Evolutionary conservation across 2,329 filamentous ascomycete genomes (phyloP).

Genomic region (Thielaviopsis euricoi): DNA sequence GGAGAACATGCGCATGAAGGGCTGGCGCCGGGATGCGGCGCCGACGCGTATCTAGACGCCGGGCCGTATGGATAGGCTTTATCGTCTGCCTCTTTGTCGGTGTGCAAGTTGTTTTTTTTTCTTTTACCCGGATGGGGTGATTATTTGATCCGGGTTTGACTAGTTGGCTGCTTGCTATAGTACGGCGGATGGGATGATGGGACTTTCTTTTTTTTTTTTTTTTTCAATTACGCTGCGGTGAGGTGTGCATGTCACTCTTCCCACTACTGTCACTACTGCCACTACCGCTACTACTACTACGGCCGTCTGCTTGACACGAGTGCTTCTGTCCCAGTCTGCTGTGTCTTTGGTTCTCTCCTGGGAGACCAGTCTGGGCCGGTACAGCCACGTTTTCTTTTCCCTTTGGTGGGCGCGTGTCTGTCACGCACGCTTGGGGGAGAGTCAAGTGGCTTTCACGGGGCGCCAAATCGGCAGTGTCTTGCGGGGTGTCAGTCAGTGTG

Average conservation of each 20-base stretch:
- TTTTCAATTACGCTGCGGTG: background rate
- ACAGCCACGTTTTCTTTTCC: too few relatives aligned
- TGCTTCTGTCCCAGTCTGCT: too few relatives aligned
- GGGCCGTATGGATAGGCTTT: background rate
- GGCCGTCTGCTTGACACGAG: too few relatives aligned
- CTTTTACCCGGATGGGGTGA: too few relatives aligned
- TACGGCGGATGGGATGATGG: conserved; percentile 12
- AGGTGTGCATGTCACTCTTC: too few relatives aligned
- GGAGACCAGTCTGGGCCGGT: too few relatives aligned
- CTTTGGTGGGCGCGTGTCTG: background rate
- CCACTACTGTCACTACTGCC: too few relatives aligned
- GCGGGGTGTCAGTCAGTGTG: background rate
- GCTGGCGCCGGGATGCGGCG: conserved; percentile 61
- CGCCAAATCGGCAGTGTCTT: background rate
- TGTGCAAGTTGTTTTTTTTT: background rate
- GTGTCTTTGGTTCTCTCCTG: too few relatives aligned
- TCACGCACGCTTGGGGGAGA: background rate
- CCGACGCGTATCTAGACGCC: conserved; percentile 33
- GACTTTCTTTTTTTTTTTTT: background rate
- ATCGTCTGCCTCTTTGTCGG: background rate
- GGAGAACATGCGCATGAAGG: conserved; percentile 67
- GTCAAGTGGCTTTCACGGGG: background rate
- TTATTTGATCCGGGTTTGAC: conserved; percentile 3
- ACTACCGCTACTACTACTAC: too few relatives aligned
- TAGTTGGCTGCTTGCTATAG: background rate